Percentiles rank a stretch among this genome's conserved stretches.
These are phyloP conservation scores for Phymatotrichopsis omnivora DNA, from an alignment of 2,329 filamentous ascomycete genomes.

Conservation along the genomic window DNA sequence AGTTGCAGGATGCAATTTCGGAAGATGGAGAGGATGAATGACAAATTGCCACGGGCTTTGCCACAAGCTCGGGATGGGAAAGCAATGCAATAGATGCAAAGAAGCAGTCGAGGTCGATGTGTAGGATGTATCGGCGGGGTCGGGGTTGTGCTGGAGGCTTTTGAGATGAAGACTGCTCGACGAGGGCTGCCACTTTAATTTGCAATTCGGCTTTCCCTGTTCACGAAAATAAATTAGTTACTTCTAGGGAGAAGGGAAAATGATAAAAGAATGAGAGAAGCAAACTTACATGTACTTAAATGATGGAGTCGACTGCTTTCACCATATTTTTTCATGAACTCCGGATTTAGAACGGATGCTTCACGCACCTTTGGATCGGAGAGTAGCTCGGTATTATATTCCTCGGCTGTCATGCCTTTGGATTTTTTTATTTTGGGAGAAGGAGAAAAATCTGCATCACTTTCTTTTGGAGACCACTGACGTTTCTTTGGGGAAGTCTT, in stretches of 20 bases:
- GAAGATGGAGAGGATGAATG: slow-evolving; percentile 59
- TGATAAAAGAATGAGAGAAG: neutral
- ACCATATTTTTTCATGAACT: slow-evolving; percentile 91
- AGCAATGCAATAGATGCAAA: slow-evolving; percentile 89
- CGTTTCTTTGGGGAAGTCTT: slow-evolving; percentile 28
- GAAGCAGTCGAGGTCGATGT: slow-evolving; percentile 97
- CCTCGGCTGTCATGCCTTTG: slow-evolving; percentile 58
- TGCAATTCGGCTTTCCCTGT: slow-evolving; percentile 96
- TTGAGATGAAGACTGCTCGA: slow-evolving; percentile 47
- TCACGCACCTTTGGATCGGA: slow-evolving; percentile 77
- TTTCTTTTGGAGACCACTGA: slow-evolving; percentile 44
- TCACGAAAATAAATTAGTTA: slow-evolving; percentile 43
- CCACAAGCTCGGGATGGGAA: slow-evolving; percentile 60
- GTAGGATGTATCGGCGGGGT: slow-evolving; percentile 70
- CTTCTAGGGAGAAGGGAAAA: neutral
- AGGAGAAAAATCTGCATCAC: no score
- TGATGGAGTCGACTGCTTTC: slow-evolving; percentile 91
- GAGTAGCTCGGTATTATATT: slow-evolving; percentile 79
- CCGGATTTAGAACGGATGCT: slow-evolving; percentile 82
- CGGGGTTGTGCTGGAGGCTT: slow-evolving; percentile 38
- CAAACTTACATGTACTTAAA: slow-evolving; percentile 38
- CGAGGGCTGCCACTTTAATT: slow-evolving; percentile 70
- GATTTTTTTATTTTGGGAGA: no score
- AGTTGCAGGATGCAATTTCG: slow-evolving; percentile 97
- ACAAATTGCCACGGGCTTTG: slow-evolving; percentile 79